phyloP scores from a whole-genome alignment of 495 filamentous ascomycete genomes.

The Daldinia bambusicola region DNA sequence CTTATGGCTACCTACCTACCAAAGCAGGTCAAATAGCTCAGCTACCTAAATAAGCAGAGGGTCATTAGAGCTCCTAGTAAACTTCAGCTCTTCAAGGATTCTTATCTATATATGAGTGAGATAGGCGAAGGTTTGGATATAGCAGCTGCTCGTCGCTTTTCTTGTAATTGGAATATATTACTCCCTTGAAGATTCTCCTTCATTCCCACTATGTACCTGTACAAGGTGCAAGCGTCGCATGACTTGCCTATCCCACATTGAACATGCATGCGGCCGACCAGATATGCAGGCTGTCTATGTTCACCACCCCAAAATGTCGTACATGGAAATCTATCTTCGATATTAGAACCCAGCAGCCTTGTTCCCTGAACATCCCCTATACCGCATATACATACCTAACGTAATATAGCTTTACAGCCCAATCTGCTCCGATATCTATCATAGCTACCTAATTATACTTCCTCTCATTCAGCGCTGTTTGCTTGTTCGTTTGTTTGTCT shows the following conservation, averaged over 20 bases:
- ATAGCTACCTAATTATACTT: neutral
- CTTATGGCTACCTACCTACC: neutral
- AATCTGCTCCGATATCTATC: neutral
- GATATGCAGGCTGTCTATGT: neutral
- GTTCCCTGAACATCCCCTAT: neutral
- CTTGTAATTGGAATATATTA: neutral
- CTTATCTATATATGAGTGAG: neutral
- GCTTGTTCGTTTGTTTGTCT: too few relatives aligned
- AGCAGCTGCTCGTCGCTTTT: neutral
- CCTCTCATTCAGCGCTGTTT: neutral
- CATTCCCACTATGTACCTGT: neutral
- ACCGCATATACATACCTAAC: neutral
- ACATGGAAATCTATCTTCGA: neutral
- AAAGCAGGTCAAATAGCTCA: too few relatives aligned
- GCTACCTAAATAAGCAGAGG: too few relatives aligned
- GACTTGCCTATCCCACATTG: neutral
- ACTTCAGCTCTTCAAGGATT: neutral
- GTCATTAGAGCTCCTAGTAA: neutral
- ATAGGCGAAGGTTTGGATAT: neutral
- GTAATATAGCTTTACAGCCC: neutral
- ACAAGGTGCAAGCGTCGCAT: neutral
- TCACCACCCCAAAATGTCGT: neutral
- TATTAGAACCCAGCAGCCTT: neutral
- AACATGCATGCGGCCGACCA: neutral
- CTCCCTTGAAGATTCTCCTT: neutral